Percentiles rank a stretch among this genome's conserved stretches.
Conservation (phyloP, 768 basidiomycete genomes). For the Boletus rufocinnamomeus region DNA sequence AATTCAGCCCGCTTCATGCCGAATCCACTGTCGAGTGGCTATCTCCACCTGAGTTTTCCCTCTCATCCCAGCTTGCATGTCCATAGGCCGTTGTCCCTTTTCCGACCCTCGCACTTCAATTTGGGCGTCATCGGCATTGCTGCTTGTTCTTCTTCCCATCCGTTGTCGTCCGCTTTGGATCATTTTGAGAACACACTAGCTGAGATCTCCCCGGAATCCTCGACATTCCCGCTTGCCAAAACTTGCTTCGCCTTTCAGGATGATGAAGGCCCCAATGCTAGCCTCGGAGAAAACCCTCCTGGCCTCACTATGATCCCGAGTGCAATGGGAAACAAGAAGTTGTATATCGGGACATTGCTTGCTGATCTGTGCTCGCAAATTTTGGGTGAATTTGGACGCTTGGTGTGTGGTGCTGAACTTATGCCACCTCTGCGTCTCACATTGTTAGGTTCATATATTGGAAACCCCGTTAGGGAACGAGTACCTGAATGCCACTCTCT, state of each 20-base stretch:
- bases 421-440: constrained; percentile 10
- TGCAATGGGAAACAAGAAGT: constrained; percentile 83
- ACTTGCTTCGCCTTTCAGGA: constrained; percentile 87
- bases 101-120: constrained; percentile 81
- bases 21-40: constrained; percentile 68
- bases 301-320: constrained; percentile 80
- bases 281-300: constrained; percentile 55
- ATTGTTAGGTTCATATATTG: constrained; percentile 64
- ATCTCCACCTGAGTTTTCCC: constrained; percentile 78
- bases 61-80: constrained; percentile 73
- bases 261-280: constrained; percentile 51
- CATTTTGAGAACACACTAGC: constrained; percentile 67
- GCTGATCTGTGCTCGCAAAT: constrained; percentile 89
- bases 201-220: constrained; percentile 66
- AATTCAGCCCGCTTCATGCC: constrained; percentile 80
- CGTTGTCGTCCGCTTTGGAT: constrained; percentile 52
- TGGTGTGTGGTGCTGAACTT: constrained; percentile 55
- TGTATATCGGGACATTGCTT: constrained; percentile 86
- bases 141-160: constrained; percentile 58
- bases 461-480: constrained; percentile 88
- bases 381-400: constrained; percentile 77
- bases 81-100: constrained; percentile 66
- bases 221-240: constrained; percentile 75
- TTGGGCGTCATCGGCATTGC: constrained; percentile 89
- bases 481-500: constrained; percentile 69